Percentiles rank a stretch among this genome's conserved stretches.
Evolutionary conservation across 345 rosid genomes (phyloP).

Genomic region (Erysimum cheiranthoides): DNA sequence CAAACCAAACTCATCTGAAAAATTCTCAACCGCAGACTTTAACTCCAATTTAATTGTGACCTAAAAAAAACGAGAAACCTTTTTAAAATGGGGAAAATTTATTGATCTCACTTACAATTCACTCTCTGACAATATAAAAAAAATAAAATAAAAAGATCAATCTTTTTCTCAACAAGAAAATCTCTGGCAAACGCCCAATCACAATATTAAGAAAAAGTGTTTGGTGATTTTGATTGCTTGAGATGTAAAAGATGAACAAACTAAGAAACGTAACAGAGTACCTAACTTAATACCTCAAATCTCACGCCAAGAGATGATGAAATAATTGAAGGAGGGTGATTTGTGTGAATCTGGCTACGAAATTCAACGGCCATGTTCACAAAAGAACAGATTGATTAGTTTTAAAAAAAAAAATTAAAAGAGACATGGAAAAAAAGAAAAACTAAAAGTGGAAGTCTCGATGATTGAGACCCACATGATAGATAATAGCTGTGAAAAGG

Average conservation of each 20-base stretch:
- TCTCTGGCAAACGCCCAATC: slow-evolving; percentile 18
- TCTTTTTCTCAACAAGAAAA: slow-evolving; percentile 15
- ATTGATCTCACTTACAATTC: slow-evolving; percentile 60
- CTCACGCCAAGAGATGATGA: slow-evolving; percentile 54
- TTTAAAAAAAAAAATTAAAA: neutral
- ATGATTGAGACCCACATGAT: slow-evolving; percentile 52
- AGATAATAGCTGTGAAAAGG: slow-evolving; percentile 30
- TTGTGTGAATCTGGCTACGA: slow-evolving; percentile 43
- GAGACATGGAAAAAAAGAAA: neutral
- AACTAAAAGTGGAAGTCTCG: slow-evolving; percentile 41
- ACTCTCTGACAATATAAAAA: slow-evolving; percentile 48
- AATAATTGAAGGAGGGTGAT: slow-evolving; percentile 44
- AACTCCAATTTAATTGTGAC: slow-evolving; percentile 32
- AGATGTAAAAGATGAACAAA: slow-evolving; percentile 46
- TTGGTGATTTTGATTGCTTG: slow-evolving; percentile 44
- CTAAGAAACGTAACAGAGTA: slow-evolving; percentile 40
- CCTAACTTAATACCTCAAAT: slow-evolving; percentile 48
- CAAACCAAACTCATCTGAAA: slow-evolving; percentile 37
- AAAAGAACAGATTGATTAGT: slow-evolving; percentile 40
- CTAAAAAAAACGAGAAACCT: slow-evolving; percentile 28
- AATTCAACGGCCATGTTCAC: slow-evolving; percentile 50
- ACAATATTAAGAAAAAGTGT: neutral
- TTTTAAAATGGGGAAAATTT: neutral
- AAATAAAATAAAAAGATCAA: slow-evolving; percentile 30
- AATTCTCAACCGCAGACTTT: neutral